Evolutionary conservation across 768 basidiomycete species (phyloP).

Genomic region (Lentinula guzmanii): DNA sequence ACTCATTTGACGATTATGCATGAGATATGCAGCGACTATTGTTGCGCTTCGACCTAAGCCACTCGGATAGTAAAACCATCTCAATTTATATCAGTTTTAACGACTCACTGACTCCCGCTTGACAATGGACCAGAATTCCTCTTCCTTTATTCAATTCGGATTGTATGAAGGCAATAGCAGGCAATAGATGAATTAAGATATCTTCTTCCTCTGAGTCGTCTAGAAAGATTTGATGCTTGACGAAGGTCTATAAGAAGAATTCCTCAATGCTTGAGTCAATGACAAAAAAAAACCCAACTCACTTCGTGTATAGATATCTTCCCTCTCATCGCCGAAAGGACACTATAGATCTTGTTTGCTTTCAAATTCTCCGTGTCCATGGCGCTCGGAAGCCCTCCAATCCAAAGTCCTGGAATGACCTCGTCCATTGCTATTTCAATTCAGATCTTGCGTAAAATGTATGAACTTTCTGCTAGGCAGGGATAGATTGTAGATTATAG

Average conservation of each 20-base stretch:
- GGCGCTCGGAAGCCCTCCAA: constrained; percentile 75
- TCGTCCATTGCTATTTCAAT: constrained; percentile 54
- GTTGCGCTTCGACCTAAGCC: constrained; percentile 72
- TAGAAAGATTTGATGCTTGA: constrained; percentile 71
- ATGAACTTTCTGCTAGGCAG: not conserved
- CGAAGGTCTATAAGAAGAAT: constrained; percentile 57
- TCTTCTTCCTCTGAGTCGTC: constrained; percentile 76
- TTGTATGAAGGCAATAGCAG: constrained; percentile 80
- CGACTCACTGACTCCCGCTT: constrained; percentile 79
- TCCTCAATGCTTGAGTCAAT: not conserved
- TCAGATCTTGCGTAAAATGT: not conserved
- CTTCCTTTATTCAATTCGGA: constrained; percentile 68
- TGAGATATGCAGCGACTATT: constrained; percentile 84
- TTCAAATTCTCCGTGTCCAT: constrained; percentile 55
- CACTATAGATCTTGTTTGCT: constrained; percentile 67
- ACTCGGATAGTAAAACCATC: not conserved
- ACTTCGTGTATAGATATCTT: constrained; percentile 63
- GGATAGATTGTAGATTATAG: not conserved
- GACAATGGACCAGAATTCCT: constrained; percentile 85
- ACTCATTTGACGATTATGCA: constrained; percentile 56
- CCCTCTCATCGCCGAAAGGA: constrained; percentile 70
- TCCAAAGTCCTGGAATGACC: constrained; percentile 75
- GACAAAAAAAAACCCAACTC: constrained; percentile 9
- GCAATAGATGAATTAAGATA: constrained; percentile 70
- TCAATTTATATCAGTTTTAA: not conserved